phyloP scores from a whole-genome alignment of 805 yeast species.

The Metschnikowia reukaufii region DNA sequence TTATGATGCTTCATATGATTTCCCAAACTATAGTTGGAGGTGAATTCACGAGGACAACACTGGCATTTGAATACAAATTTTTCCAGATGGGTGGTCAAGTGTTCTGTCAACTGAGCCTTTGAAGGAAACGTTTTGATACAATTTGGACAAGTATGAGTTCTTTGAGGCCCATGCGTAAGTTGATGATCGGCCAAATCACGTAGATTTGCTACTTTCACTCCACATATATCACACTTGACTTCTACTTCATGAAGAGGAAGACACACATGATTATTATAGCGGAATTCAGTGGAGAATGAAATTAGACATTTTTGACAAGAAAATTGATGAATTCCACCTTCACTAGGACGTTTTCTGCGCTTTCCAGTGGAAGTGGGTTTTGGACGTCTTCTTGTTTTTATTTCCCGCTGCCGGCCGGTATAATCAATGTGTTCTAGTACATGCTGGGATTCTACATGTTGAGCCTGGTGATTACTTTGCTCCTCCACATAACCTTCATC shows the following conservation, averaged over 20 bases:
- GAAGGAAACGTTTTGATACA: not conserved
- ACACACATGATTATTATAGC: not conserved
- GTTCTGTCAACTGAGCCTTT: not conserved
- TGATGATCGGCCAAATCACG: not conserved
- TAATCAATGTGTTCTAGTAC: too few species aligned
- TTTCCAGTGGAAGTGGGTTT: too few species aligned
- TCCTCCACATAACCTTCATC: not conserved
- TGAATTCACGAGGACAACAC: not conserved
- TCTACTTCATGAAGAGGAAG: not conserved
- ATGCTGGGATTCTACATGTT: not conserved
- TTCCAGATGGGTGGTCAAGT: not conserved
- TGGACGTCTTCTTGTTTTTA: not conserved
- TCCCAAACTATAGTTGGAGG: not conserved
- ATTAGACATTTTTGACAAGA: not conserved
- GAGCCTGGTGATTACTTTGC: not conserved
- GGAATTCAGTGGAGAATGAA: not conserved
- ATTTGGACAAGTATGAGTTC: not conserved
- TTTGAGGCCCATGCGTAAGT: not conserved
- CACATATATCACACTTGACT: not conserved
- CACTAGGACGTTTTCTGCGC: not conserved
- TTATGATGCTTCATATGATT: not conserved
- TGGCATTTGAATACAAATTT: not conserved
- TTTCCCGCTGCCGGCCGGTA: not conserved
- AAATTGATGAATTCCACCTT: not conserved
- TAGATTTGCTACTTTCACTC: not conserved